Percentiles rank a stretch among this genome's conserved stretches.
phyloP scores from a whole-genome alignment of 2,329 filamentous ascomycete genomes.

The Coleophoma crateriformis region DNA sequence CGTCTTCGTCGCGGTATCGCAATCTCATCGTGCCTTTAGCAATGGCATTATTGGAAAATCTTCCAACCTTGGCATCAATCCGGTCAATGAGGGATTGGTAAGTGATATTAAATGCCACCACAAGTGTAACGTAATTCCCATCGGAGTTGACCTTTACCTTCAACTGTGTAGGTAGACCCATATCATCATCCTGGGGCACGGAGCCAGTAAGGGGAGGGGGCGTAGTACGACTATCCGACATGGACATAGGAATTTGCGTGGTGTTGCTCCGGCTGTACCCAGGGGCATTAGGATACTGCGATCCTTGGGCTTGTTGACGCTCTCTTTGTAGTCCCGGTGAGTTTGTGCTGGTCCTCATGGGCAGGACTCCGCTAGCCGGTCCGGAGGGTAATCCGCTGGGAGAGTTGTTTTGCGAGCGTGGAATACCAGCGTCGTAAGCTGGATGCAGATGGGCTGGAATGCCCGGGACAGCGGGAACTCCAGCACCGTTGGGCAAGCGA shows the following conservation, averaged over 20 bases:
- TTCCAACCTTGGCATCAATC: constrained; percentile 89
- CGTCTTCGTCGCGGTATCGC: constrained; percentile 87
- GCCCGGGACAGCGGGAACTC: constrained; percentile 67
- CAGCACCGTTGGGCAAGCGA: constrained; percentile 44
- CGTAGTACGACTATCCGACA: constrained; percentile 29
- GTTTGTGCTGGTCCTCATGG: constrained; percentile 63
- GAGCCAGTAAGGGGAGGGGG: constrained; percentile 36
- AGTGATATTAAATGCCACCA: constrained; percentile 91
- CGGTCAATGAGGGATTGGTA: constrained; percentile 92
- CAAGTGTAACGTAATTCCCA: constrained; percentile 88
- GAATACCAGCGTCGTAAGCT: constrained; percentile 55
- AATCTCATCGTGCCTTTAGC: constrained; percentile 77
- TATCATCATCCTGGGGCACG: constrained; percentile 35
- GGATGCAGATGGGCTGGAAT: constrained; percentile 66
- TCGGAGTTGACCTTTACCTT: constrained; percentile 96
- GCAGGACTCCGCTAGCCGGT: constrained; percentile 43
- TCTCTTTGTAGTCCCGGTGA: constrained; percentile 65
- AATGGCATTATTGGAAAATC: constrained; percentile 80
- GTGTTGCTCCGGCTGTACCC: constrained; percentile 27
- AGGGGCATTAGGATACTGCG: constrained; percentile 22
- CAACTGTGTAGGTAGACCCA: constrained; percentile 64
- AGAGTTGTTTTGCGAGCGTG: constrained; percentile 77
- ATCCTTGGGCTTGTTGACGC: constrained; percentile 41
- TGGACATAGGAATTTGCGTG: constrained; percentile 22
- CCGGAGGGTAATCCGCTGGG: constrained; percentile 34